Evolutionary conservation across 306 rosid species (phyloP).

Genomic region (Vicia sativa): DNA sequence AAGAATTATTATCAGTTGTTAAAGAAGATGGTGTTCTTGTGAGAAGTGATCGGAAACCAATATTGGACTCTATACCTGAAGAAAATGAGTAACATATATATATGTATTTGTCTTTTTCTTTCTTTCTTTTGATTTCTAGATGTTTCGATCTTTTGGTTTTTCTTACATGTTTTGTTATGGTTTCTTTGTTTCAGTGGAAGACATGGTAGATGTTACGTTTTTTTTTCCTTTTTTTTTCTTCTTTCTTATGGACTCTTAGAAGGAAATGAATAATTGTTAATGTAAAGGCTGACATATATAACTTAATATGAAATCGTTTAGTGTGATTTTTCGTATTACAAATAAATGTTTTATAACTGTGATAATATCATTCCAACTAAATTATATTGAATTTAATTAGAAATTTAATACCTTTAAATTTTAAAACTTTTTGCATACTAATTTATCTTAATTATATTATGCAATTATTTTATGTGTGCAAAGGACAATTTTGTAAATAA

Average conservation of each 20-base stretch:
- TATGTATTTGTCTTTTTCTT: not conserved
- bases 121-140: not conserved
- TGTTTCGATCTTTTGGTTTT: conserved; percentile 35
- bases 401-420: too few relatives aligned
- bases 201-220: conserved; percentile 7
- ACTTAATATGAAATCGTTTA: not conserved
- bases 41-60: conserved; percentile 45
- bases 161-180: conserved; percentile 32
- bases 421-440: too few relatives aligned
- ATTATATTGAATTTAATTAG: too few relatives aligned
- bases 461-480: too few relatives aligned
- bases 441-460: too few relatives aligned
- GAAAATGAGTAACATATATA: conserved; percentile 44
- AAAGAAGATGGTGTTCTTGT: conserved; percentile 29
- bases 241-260: not conserved
- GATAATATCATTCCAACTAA: too few relatives aligned
- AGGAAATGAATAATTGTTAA: not conserved
- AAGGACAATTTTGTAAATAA: too few relatives aligned
- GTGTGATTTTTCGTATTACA: too few relatives aligned
- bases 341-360: too few relatives aligned
- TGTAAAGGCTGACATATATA: conserved; percentile 26
- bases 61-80: conserved; percentile 69
- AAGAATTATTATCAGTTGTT: conserved; percentile 49
- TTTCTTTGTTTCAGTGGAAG: conserved; percentile 10
- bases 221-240: too few relatives aligned